phyloP scores from a whole-genome alignment of 2,329 filamentous ascomycete genomes.

The Exserohilum rostratum region DNA sequence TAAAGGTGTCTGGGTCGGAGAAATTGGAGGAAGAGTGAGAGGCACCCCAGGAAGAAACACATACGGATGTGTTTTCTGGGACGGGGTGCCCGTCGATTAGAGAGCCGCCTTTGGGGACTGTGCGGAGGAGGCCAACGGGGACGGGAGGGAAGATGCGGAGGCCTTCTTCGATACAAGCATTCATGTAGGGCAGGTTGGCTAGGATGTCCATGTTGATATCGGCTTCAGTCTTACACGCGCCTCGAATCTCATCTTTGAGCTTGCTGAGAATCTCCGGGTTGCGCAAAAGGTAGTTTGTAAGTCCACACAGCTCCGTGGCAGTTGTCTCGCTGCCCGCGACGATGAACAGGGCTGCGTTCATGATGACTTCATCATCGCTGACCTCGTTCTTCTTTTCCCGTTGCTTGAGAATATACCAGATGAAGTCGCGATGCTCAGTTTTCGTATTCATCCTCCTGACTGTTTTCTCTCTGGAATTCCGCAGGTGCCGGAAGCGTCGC shows the following conservation, averaged over 20 bases:
- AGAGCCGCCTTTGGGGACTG: conserved; percentile 45
- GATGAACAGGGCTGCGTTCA: conserved; percentile 42
- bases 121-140: conserved; percentile 49
- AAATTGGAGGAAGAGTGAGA: conserved; percentile 43
- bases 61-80: conserved; percentile 40
- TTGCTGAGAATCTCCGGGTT: conserved; percentile 32
- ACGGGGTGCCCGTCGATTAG: conserved; percentile 48
- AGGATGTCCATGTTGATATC: conserved; percentile 45
- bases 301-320: conserved; percentile 41
- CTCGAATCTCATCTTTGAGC: conserved; percentile 36
- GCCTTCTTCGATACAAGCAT: conserved; percentile 55
- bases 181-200: conserved; percentile 47
- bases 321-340: conserved; percentile 45
- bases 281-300: conserved; percentile 39
- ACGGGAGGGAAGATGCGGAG: conserved; percentile 56
- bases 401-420: conserved; percentile 44
- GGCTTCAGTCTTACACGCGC: conserved; percentile 31
- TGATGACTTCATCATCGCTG: conserved; percentile 39
- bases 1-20: conserved; percentile 37
- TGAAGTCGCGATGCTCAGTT: conserved; percentile 44
- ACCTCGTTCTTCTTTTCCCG: conserved; percentile 44
- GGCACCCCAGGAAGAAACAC: conserved; percentile 36
- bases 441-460: conserved; percentile 34
- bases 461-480: conserved; percentile 41
- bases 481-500: conserved; percentile 34